Conservation (phyloP, 306 rosid species). For the Cicer judaicum region DNA sequence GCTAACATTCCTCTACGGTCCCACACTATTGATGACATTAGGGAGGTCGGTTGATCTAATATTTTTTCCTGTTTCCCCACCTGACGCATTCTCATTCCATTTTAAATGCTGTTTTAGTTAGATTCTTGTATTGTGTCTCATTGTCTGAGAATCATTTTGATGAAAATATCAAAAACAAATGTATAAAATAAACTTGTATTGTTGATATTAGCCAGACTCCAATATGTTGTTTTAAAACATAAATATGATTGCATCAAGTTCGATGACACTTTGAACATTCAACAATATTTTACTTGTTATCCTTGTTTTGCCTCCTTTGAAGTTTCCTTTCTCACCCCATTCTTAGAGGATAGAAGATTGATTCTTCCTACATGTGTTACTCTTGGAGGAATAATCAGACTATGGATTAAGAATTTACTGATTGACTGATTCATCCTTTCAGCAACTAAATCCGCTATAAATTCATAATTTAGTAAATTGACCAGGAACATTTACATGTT, state of each 20-base stretch:
- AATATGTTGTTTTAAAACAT: neutral
- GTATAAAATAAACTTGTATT: constrained; percentile 1
- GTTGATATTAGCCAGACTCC: constrained; percentile 6
- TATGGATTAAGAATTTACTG: constrained; percentile 2
- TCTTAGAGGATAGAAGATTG: constrained; percentile 2
- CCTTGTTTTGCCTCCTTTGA: constrained; percentile 8
- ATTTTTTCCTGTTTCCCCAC: constrained; percentile 1
- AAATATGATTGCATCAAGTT: neutral
- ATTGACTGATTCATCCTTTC: constrained; percentile 21
- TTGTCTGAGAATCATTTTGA: constrained; percentile 10
- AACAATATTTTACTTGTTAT: constrained; percentile 3
- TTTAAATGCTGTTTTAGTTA: constrained; percentile 9
- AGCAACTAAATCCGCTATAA: constrained; percentile 4
- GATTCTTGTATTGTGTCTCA: constrained; percentile 6
- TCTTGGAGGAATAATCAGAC: constrained; percentile 4
- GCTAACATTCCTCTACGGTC: constrained; percentile 75
- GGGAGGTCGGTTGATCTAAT: constrained; percentile 68
- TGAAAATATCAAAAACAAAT: neutral
- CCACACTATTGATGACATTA: constrained; percentile 80
- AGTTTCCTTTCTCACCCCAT: neutral
- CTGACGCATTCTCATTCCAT: constrained; percentile 4
- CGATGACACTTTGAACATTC: neutral
- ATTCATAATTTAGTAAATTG: constrained; percentile 31
- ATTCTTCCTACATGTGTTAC: neutral
- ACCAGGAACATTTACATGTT: constrained; percentile 19